Evolutionary conservation across 495 filamentous ascomycete species (phyloP).

Genomic region (Penicillium nucicola): DNA sequence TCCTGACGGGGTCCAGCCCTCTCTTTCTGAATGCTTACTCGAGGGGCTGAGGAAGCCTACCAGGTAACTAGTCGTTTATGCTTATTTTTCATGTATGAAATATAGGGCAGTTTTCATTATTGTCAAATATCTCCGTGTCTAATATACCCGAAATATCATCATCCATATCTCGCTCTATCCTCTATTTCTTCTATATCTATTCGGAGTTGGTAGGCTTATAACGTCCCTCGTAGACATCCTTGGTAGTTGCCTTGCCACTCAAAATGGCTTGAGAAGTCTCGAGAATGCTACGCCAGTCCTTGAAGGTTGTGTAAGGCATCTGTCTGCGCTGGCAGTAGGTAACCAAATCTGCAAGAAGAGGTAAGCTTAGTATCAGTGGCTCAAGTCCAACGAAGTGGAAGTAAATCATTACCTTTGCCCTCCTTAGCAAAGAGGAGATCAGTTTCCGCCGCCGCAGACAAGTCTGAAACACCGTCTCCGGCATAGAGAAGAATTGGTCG

Average conservation of each 20-base stretch:
- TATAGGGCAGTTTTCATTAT: too few relatives aligned
- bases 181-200: slow-evolving; percentile 1
- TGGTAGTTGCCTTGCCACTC: slow-evolving; percentile 47
- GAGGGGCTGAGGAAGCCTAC: too few relatives aligned
- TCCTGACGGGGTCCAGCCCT: slow-evolving; percentile 1
- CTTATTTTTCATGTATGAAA: too few relatives aligned
- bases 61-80: too few relatives aligned
- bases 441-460: slow-evolving; percentile 84
- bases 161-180: slow-evolving; percentile 8
- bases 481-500: slow-evolving; percentile 83
- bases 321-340: slow-evolving; percentile 74
- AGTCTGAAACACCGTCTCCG: slow-evolving; percentile 85
- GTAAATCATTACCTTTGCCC: slow-evolving; percentile 61
- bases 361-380: neutral
- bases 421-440: slow-evolving; percentile 89
- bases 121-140: too few relatives aligned
- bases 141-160: neutral
- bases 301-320: slow-evolving; percentile 77
- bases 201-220: neutral
- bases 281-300: slow-evolving; percentile 74
- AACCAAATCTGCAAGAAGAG: slow-evolving; percentile 61
- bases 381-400: neutral
- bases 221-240: slow-evolving; percentile 25
- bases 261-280: slow-evolving; percentile 71
- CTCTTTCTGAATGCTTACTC: neutral